Conservation (phyloP, 108 stramenopile species). For the Nitzschia palea region DNA sequence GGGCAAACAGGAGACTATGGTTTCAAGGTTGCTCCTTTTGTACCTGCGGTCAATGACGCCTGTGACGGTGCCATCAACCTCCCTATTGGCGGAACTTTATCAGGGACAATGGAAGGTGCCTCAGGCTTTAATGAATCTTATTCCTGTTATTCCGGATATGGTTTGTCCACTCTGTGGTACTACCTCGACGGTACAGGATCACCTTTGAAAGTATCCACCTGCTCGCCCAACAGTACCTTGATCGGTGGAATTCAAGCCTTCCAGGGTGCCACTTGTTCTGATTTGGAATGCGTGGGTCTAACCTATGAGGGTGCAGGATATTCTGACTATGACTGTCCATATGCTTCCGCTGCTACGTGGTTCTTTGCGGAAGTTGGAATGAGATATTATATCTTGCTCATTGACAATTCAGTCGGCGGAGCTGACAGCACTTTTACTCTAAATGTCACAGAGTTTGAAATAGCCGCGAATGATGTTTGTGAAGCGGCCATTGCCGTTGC, state of each 20-base stretch:
- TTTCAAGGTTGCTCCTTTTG: constrained; percentile 6
- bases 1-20: constrained; percentile 11
- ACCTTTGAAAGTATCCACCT: constrained; percentile 12
- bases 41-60: constrained; percentile 8
- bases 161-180: constrained; percentile 10
- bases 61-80: constrained; percentile 9
- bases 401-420: not conserved
- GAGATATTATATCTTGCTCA: constrained; percentile 3
- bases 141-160: not conserved
- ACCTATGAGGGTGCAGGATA: not conserved
- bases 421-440: not conserved
- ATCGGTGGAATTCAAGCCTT: not conserved
- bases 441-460: not conserved
- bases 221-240: not conserved
- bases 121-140: not conserved
- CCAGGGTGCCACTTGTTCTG: not conserved
- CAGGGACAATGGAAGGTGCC: not conserved
- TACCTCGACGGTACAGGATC: constrained; percentile 6
- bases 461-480: constrained; percentile 5
- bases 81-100: not conserved
- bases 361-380: constrained; percentile 11
- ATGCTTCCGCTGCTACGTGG: not conserved
- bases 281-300: not conserved
- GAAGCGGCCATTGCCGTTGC: not conserved
- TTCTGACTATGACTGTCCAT: not conserved